These are phyloP conservation scores for Sisymbrium irio DNA, from an alignment of 345 rosid species.

Conservation along the genomic window DNA sequence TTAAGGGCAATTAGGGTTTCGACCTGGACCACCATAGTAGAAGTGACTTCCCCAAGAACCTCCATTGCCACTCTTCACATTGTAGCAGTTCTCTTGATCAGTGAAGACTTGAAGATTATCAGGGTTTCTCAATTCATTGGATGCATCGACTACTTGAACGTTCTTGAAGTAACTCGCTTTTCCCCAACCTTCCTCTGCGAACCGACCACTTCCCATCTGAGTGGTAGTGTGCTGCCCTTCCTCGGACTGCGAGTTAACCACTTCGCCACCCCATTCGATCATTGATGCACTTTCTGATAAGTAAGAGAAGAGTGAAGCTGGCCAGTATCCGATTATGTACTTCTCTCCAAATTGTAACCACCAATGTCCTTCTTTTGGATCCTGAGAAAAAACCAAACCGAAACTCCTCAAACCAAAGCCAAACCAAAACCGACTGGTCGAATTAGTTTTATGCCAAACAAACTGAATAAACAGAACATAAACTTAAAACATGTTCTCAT, in stretches of 20 bases:
- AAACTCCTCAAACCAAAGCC: too few relatives aligned
- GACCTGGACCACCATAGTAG: constrained; percentile 75
- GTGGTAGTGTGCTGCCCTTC: constrained; percentile 62
- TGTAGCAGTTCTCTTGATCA: constrained; percentile 62
- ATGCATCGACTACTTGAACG: constrained; percentile 57
- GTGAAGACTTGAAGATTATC: constrained; percentile 54
- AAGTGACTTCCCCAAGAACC: constrained; percentile 69
- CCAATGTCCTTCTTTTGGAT: constrained; percentile 77
- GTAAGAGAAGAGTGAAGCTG: constrained; percentile 63
- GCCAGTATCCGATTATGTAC: constrained; percentile 70
- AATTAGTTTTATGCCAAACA: background rate
- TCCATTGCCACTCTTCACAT: constrained; percentile 52
- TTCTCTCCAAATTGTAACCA: constrained; percentile 71
- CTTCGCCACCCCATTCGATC: constrained; percentile 85
- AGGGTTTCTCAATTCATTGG: constrained; percentile 57
- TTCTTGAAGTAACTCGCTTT: constrained; percentile 67
- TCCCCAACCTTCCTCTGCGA: constrained; percentile 63
- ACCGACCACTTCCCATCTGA: constrained; percentile 73
- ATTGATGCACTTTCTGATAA: constrained; percentile 63
- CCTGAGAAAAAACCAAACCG: constrained; percentile 34
- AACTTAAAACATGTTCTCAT: background rate
- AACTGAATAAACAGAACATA: background rate
- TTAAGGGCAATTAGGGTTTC: constrained; percentile 62
- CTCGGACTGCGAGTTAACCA: constrained; percentile 58
- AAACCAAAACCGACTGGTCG: background rate